Evolutionary conservation across 805 yeast genomes (phyloP).

Genomic region (Barnettozyma salicaria): DNA sequence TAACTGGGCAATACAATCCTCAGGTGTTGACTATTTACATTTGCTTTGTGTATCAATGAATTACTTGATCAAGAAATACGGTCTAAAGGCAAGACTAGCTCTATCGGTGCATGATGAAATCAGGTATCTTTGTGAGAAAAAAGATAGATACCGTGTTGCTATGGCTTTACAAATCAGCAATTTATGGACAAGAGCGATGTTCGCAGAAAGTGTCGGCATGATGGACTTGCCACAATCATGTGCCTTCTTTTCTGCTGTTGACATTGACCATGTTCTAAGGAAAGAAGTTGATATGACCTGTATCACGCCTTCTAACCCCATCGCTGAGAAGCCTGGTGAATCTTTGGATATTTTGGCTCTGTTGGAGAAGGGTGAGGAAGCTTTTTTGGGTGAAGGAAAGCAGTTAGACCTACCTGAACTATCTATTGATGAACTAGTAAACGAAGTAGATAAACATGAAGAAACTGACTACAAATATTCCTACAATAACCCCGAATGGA

Average conservation of each 20-base stretch:
- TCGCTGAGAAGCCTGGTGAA: constrained; percentile 72
- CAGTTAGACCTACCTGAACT: constrained; percentile 19
- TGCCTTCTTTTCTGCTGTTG: constrained; percentile 93
- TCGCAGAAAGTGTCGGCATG: constrained; percentile 87
- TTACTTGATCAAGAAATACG: constrained; percentile 58
- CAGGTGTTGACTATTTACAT: constrained; percentile 96
- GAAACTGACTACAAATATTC: constrained; percentile 8
- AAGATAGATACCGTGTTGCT: constrained; percentile 72
- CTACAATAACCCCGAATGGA: constrained; percentile 12
- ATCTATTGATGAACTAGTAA: neutral
- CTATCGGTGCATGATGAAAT: constrained; percentile 95
- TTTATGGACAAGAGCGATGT: constrained; percentile 94
- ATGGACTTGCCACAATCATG: constrained; percentile 87
- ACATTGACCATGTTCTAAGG: constrained; percentile 79
- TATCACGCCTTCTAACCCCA: constrained; percentile 80
- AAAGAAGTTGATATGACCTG: constrained; percentile 93
- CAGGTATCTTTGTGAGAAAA: constrained; percentile 67
- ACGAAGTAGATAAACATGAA: neutral
- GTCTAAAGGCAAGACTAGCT: constrained; percentile 67
- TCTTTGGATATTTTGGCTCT: constrained; percentile 55
- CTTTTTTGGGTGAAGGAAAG: constrained; percentile 17
- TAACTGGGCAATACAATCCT: constrained; percentile 97
- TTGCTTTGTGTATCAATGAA: constrained; percentile 82
- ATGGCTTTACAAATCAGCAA: constrained; percentile 83
- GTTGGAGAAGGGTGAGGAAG: constrained; percentile 34